A percentile compares a stretch with the other conserved stretches of the same genome.
These are phyloP conservation scores for Vitis hybrid DNA, from an alignment of 177 flowering plant genomes.

Conservation along the genomic window DNA sequence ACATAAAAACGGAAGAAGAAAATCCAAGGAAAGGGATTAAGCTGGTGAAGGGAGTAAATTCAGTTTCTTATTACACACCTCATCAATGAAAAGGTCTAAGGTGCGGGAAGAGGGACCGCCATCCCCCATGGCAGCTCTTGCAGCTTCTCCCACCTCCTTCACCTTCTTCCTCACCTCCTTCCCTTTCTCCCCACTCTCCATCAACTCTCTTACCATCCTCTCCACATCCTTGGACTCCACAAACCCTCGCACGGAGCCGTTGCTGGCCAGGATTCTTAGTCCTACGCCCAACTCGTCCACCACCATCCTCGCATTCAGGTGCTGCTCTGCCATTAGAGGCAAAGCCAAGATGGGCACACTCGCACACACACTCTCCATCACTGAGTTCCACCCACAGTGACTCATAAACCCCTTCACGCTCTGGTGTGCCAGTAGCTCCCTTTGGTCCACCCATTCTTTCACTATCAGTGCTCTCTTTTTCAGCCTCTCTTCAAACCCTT, in stretches of 20 bases:
- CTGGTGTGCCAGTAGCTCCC: slow-evolving; percentile 40
- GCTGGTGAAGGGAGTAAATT: no score
- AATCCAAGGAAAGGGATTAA: no score
- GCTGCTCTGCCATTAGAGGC: slow-evolving; percentile 72
- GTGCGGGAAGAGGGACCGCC: slow-evolving; percentile 57
- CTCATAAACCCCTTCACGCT: slow-evolving; percentile 61
- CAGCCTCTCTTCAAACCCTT: slow-evolving; percentile 43
- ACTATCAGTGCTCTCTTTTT: slow-evolving; percentile 52
- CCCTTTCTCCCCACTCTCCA: slow-evolving; percentile 47
- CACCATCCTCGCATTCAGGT: slow-evolving; percentile 49
- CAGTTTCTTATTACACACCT: slow-evolving; percentile 6
- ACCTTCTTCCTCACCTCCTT: slow-evolving; percentile 38
- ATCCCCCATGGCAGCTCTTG: slow-evolving; percentile 42
- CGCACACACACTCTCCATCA: slow-evolving; percentile 54
- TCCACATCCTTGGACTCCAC: slow-evolving; percentile 35
- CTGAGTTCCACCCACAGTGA: slow-evolving; percentile 82
- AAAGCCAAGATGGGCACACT: slow-evolving; percentile 62
- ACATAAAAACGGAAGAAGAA: no score
- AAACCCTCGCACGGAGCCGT: slow-evolving; percentile 38
- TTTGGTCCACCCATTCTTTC: slow-evolving; percentile 65
- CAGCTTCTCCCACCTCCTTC: slow-evolving; percentile 30
- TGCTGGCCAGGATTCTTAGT: slow-evolving; percentile 31
- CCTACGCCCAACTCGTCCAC: slow-evolving; percentile 52
- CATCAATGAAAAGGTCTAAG: slow-evolving; percentile 34
- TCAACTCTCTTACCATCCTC: slow-evolving; percentile 42